Evolutionary conservation across 2,329 filamentous ascomycete species (phyloP), one percentile per base, ranked within the genome.

Genomic region (Ciborinia camelliae): DNA sequence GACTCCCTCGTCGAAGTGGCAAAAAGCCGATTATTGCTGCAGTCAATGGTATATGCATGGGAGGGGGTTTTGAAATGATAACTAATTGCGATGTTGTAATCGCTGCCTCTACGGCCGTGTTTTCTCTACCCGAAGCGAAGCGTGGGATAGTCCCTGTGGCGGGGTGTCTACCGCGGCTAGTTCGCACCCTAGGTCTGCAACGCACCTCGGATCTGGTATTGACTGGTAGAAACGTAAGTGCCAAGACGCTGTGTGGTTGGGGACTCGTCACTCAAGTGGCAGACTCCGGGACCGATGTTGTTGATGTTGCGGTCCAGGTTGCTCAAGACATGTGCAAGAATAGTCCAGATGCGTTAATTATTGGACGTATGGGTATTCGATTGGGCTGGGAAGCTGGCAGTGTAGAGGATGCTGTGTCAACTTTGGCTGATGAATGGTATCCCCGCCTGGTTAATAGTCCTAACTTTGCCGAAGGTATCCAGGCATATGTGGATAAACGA

Each of bases 51-150:
- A 78, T 89, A 32, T 89, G 87, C 60, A 81, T 90, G 51, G 90
- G 90, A 59, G 90, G 89, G 63, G 90, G 89, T 3, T 86, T 89
- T 76, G 90, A 93, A 79, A 90, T 92, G 77, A 81, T 84, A n/a
- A 78, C 88, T 58, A 91, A 91, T 45, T 66, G 65, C 71, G 90
- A 93, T 77, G 76, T 93, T 64, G 82, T 91, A 4, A 75, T 92
- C 26, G 88, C 89, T 5, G 77, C 81, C 1, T 74, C 77, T 4
- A 72, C 74, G 15, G 88, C 89, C 0, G 78, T 76, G 32, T 91
- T 92, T 71, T 84, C 82, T 1, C 80, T 92, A 8, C 89, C 90
- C 0, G 90, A 92, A 76, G 87, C 88, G 5, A 84, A 82, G 67
- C 81, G 86, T 62, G 89, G 90, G 18, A 87, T 91, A 6, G 84